A percentile compares a stretch with the other conserved stretches of the same genome.
Evolutionary conservation across 768 basidiomycete species (phyloP).

Genomic region (Tylopilus balloui): DNA sequence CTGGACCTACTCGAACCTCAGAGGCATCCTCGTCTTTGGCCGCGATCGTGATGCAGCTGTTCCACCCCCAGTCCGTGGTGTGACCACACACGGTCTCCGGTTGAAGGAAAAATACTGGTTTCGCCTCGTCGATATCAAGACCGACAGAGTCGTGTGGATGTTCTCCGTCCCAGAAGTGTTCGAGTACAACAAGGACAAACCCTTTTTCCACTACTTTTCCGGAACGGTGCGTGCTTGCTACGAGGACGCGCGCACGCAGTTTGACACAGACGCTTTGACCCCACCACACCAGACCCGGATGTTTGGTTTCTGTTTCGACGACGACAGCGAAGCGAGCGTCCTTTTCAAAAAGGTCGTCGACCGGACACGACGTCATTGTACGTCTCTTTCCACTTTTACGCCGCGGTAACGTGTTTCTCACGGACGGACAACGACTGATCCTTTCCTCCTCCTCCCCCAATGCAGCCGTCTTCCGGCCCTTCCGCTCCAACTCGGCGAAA

Average conservation of each 20-base stretch:
- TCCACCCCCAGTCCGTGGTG: slow-evolving; percentile 19
- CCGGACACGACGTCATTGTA: slow-evolving; percentile 43
- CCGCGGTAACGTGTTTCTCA: not conserved
- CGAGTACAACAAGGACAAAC: slow-evolving; percentile 77
- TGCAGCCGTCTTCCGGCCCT: slow-evolving; percentile 27
- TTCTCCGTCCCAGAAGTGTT: slow-evolving; percentile 58
- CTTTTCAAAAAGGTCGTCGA: slow-evolving; percentile 60
- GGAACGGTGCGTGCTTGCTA: slow-evolving; percentile 61
- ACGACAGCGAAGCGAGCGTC: slow-evolving; percentile 54
- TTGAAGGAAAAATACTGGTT: slow-evolving; percentile 52
- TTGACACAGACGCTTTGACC: not conserved
- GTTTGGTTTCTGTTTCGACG: slow-evolving; percentile 55
- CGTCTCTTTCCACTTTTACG: not conserved
- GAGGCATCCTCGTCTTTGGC: slow-evolving; percentile 56
- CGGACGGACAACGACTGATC: slow-evolving; percentile 1
- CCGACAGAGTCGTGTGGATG: slow-evolving; percentile 62
- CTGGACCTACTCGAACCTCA: slow-evolving; percentile 59
- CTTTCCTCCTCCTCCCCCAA: not conserved
- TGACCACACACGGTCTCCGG: slow-evolving; percentile 20
- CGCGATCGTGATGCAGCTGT: slow-evolving; percentile 29
- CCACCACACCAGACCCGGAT: slow-evolving; percentile 34
- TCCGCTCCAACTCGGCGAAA: slow-evolving; percentile 25
- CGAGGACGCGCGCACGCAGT: not conserved
- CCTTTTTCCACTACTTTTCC: slow-evolving; percentile 89
- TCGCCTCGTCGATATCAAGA: slow-evolving; percentile 53